Base-by-base conservation (phyloP, 78 protist species). In the Diacronema lutheri region DNA sequence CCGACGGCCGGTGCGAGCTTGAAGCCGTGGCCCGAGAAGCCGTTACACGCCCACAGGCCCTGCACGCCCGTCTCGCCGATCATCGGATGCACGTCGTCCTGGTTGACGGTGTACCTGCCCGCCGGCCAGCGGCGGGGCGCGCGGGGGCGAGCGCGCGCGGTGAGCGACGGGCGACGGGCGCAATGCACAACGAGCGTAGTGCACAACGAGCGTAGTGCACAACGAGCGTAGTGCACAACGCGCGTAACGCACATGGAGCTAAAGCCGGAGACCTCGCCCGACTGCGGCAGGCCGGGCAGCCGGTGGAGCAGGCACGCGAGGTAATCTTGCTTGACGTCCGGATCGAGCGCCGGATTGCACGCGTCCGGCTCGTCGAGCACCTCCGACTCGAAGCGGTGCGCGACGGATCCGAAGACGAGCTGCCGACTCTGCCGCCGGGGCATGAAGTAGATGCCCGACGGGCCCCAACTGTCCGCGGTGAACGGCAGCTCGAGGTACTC, bases 21-120 rank as follows among this genome's bases (percentile, higher is more conserved):
- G 85, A 80, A 80, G 57, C 85, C 85, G 72, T 80, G 85, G 38
- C 85, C 83, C 14, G 69, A 40, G 85, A 80, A 80, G 64, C 77
- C 85, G 56, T 80, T 80, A 69, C 77, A 60, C 55, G 41, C 64
- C 64, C 62, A 80, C 37, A 44, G 50, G 85, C 85, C 85, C 37
- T 0, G 33, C 41, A 80, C 44, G 31, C 33, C 4, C 41, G 64
- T 80, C 56, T 55, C 65, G n/a, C 85, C 85, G 56, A 80, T 55
- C 44, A 80, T 55, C 11, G 85, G 85, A 33, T 80, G 85, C 26
- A 64, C 85, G 56, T 80, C 85, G 21, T 80, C 85, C 64, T 77
- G 44, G 64, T 46, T 77, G 60, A 77, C 60, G 46, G 83, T 77
- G 78, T 72, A 72, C 66, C 25, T 62, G 66, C 66, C 66, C 25